Base-by-base conservation (phyloP, 345 rosid genomes). In the Ailanthus altissimus region DNA sequence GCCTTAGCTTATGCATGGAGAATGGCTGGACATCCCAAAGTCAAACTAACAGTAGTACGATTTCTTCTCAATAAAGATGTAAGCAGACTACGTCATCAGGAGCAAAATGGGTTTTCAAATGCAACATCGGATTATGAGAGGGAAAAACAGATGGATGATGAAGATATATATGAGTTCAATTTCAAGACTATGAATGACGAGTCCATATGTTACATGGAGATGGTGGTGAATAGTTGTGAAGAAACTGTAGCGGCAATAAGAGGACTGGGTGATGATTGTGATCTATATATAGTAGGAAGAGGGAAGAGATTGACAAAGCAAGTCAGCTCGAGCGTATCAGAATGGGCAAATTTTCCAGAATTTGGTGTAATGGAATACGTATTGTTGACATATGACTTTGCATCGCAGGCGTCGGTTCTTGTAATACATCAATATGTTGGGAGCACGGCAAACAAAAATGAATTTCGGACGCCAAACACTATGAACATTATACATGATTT, bases 1-100 rank as follows among this genome's bases (percentile, higher is more conserved):
- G 98, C 96, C 15, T 77, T 92, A 63, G 75, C 91, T 0, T 92
- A 84, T 42, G 92, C 92, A 0, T 81, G 91, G 87, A 84, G 93
- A 78, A 86, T 92, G 89, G 83, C 80, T 0, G 77, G 77, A 9
- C 71, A 77, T 16, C 81, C 72, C 0, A 78, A 76, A 4, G 77
- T 87, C 15, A 67, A 70, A 20, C 70, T 94, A 45, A 83, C 85
- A 0, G 89, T 89, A 2, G 75, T 91, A 10, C 81, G 92, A 66
- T 87, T 94, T 65, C 32, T 87, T 38, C 83, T 82, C 0, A 74
- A 80, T 10, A 70, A 74, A 36, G 78, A 83, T 4, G 74, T 64
- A 25, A 62, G 7, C 7, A 46, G 15, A 11, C 13, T 67, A n/a
- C n/a, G n/a, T 23, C 4, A 13, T 45, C 68, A 8, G 49, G 70